phyloP scores from a whole-genome alignment of 768 basidiomycete genomes.

The Paxillus ammoniavirescens region DNA sequence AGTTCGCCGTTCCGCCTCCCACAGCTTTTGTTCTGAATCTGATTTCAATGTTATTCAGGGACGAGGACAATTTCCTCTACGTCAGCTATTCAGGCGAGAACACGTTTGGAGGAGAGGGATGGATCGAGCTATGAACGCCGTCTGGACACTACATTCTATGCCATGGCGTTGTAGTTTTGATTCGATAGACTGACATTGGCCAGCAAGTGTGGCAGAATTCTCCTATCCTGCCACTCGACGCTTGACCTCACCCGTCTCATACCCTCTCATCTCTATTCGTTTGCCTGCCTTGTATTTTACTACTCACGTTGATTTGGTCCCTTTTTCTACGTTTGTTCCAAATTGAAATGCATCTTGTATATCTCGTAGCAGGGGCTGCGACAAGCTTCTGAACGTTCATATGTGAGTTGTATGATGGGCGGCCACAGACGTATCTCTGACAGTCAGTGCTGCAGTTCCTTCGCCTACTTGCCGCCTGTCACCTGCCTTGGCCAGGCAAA shows the following conservation, averaged over 20 bases:
- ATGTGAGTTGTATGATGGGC: too few species aligned
- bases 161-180: constrained; percentile 18
- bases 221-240: constrained; percentile 6
- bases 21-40: constrained; percentile 17
- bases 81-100: constrained; percentile 99
- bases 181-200: constrained; percentile 27
- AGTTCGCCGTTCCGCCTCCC: constrained; percentile 53
- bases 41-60: constrained; percentile 50
- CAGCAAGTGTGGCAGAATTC: constrained; percentile 24
- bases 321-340: constrained; percentile 9
- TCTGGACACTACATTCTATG: constrained; percentile 18
- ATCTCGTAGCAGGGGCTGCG: not conserved
- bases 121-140: constrained; percentile 32
- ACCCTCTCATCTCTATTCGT: constrained; percentile 20
- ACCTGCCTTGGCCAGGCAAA: too few species aligned
- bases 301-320: constrained; percentile 8
- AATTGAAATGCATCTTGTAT: constrained; percentile 21
- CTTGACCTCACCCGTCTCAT: constrained; percentile 18
- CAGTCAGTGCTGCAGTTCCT: not conserved
- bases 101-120: constrained; percentile 67
- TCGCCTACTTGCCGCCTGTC: too few species aligned
- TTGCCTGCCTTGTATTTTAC: constrained; percentile 31
- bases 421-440: not conserved
- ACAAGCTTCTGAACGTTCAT: too few species aligned
- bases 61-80: constrained; percentile 98